Conservation (phyloP, 108 stramenopile genomes). For the Cyclotella distinguenda region DNA sequence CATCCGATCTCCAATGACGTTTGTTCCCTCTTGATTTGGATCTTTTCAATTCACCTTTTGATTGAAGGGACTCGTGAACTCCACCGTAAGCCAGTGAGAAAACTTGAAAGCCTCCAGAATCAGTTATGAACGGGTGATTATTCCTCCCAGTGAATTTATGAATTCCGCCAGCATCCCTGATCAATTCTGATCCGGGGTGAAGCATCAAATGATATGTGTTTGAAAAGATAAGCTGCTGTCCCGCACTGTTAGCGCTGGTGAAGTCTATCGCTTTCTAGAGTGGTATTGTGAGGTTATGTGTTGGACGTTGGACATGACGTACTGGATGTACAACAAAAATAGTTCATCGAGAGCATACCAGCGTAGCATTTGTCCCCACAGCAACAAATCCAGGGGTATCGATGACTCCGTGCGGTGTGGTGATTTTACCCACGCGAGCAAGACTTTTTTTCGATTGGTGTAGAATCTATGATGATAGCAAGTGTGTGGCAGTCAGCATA, state of each 20-base stretch:
- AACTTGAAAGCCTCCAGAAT: slow-evolving; percentile 66
- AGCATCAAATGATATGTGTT: slow-evolving; percentile 68
- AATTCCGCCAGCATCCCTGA: slow-evolving; percentile 57
- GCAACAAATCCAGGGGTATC: slow-evolving; percentile 67
- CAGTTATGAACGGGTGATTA: slow-evolving; percentile 51
- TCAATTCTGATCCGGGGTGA: slow-evolving; percentile 57
- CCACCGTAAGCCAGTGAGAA: slow-evolving; percentile 50
- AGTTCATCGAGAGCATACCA: too few species aligned
- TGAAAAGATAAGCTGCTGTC: slow-evolving; percentile 56
- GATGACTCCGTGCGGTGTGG: slow-evolving; percentile 52
- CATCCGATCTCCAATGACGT: slow-evolving; percentile 38
- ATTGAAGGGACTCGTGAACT: slow-evolving; percentile 46
- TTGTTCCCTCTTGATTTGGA: slow-evolving; percentile 8
- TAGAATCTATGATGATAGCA: slow-evolving; percentile 10
- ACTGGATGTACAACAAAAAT: too few species aligned
- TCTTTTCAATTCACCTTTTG: slow-evolving; percentile 36
- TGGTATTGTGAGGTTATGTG: too few species aligned
- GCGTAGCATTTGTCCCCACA: slow-evolving; percentile 63
- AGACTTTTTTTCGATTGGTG: slow-evolving; percentile 46
- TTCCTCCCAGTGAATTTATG: slow-evolving; percentile 57
- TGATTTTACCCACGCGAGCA: slow-evolving; percentile 51
- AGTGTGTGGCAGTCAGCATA: too few species aligned
- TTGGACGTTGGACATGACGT: too few species aligned
- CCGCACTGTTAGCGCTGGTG: slow-evolving; percentile 32
- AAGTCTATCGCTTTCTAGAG: slow-evolving; percentile 44